Conservation (phyloP, 768 basidiomycete genomes). For the Leccinum subtestaceum region DNA sequence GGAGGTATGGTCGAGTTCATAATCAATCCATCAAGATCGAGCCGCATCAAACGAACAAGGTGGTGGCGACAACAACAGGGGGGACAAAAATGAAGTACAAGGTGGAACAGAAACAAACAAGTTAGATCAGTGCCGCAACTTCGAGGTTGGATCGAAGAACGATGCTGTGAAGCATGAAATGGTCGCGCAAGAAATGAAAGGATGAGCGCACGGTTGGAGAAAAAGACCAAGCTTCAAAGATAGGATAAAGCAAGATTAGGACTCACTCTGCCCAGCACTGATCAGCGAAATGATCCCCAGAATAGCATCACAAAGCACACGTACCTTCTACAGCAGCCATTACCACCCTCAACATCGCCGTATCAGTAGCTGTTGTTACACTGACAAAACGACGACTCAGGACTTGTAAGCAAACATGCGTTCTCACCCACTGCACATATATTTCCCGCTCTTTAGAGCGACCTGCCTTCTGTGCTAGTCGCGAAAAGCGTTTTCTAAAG, state of each 20-base stretch:
- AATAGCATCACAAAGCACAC: slow-evolving; percentile 23
- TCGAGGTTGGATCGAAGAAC: slow-evolving; percentile 38
- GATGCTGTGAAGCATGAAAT: slow-evolving; percentile 29
- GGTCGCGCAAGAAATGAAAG: slow-evolving; percentile 14
- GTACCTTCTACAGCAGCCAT: slow-evolving; percentile 96
- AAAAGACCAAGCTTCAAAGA: slow-evolving; percentile 19
- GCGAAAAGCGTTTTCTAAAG: slow-evolving; percentile 83
- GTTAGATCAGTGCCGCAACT: slow-evolving; percentile 33
- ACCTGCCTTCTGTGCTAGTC: slow-evolving; percentile 81
- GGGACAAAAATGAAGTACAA: slow-evolving; percentile 14
- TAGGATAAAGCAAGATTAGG: slow-evolving; percentile 21
- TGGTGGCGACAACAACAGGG: slow-evolving; percentile 18
- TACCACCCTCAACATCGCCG: slow-evolving; percentile 81
- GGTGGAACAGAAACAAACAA: slow-evolving; percentile 19
- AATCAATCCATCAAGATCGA: slow-evolving; percentile 15
- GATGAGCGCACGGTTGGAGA: slow-evolving; percentile 28
- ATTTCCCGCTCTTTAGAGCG: slow-evolving; percentile 85
- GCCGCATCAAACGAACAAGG: slow-evolving; percentile 17
- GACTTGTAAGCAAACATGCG: slow-evolving; percentile 5
- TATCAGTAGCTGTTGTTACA: slow-evolving; percentile 89
- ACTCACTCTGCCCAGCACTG: slow-evolving; percentile 64
- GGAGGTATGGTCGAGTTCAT: slow-evolving; percentile 14
- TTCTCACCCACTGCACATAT: slow-evolving; percentile 78
- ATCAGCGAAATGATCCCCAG: slow-evolving; percentile 12
- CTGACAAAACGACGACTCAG: slow-evolving; percentile 36